Evolutionary conservation across 768 basidiomycete species (phyloP), one percentile per base, ranked within the genome.

Genomic region (Lyophyllum shimeji): DNA sequence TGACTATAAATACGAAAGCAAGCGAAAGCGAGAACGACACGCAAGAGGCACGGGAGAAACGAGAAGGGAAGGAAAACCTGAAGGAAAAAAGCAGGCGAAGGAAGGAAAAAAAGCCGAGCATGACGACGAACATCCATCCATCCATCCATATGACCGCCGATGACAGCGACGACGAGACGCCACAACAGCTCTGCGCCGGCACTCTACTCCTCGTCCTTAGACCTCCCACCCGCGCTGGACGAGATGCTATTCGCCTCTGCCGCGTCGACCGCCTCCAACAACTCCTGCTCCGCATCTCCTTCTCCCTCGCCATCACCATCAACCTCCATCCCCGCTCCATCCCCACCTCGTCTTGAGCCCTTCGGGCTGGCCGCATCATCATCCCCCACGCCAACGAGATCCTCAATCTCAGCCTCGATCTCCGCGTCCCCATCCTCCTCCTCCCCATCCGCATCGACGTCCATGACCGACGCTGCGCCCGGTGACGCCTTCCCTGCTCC

Each of bases 191-290:
- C 29, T 5, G 29, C 29, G 9, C 4, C 29, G 9, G 15, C 34
- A 21, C n/a, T 17, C 40, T 44, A 61, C 1, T 58, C 57, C 63
- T 69, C 68, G 34, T 55, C 64, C 56, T 63, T 63, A 61, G 63
- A 49, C 57, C 59, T 55, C 24, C 64, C 67, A 23, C 63, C 65
- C 20, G 59, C 58, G 45, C 66, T 59, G 7, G 66, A 67, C 24
- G 71, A 66, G 46, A 66, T 67, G 48, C 71, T 74, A 47, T 78
- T 70, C 18, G 74, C 76, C 62, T 79, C 80, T 5, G 80, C 74
- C 6, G 79, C 80, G 56, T 78, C 78, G 0, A 79, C 80, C 33
- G 80, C 80, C 58, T 80, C 80, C n/a, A 81, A 64, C 23, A 82
- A 64, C 23, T 82, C 80, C 45, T 70, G 71, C 12, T 82, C 80